Percentiles rank a stretch among this genome's conserved stretches.
phyloP scores from a whole-genome alignment of 1,284 basidiomycete genomes.

The Moesziomyces parantarcticus region DNA sequence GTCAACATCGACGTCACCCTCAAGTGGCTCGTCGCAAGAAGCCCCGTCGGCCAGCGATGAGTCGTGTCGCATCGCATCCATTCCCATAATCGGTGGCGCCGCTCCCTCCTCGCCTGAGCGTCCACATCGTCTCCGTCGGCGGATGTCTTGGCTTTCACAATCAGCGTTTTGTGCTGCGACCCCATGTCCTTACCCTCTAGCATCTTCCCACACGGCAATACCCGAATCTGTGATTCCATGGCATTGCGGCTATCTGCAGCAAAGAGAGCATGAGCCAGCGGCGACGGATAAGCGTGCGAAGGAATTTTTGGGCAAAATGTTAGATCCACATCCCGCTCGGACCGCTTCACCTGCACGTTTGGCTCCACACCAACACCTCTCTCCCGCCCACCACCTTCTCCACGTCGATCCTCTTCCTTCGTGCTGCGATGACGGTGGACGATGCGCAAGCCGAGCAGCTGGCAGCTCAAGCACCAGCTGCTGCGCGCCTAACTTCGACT shows the following conservation, averaged over 20 bases:
- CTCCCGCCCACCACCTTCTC: not conserved
- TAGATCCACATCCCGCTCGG: conserved; percentile 15
- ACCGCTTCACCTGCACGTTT: conserved; percentile 2
- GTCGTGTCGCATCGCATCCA: not conserved
- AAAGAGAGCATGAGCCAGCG: too few species aligned
- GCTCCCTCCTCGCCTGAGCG: not conserved
- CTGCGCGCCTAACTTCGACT: conserved; percentile 15
- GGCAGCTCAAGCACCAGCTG: conserved; percentile 7
- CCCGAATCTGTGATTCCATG: not conserved
- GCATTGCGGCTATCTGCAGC: too few species aligned
- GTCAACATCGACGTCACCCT: conserved; percentile 79
- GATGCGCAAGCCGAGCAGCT: conserved; percentile 42
- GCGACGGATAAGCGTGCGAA: not conserved
- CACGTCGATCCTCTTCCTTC: not conserved
- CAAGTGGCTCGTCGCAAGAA: conserved; percentile 69
- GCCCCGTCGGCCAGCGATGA: conserved; percentile 48
- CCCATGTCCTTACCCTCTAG: not conserved
- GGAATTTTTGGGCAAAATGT: too few species aligned
- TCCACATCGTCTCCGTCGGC: too few species aligned
- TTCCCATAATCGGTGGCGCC: not conserved
- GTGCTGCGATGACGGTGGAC: conserved; percentile 12
- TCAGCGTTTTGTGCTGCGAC: too few species aligned
- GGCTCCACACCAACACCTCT: conserved; percentile 18
- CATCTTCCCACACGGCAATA: conserved; percentile 3
- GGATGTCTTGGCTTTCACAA: too few species aligned